Base-by-base conservation (phyloP, 345 rosid genomes). In the Sisymbrium altissimum region DNA sequence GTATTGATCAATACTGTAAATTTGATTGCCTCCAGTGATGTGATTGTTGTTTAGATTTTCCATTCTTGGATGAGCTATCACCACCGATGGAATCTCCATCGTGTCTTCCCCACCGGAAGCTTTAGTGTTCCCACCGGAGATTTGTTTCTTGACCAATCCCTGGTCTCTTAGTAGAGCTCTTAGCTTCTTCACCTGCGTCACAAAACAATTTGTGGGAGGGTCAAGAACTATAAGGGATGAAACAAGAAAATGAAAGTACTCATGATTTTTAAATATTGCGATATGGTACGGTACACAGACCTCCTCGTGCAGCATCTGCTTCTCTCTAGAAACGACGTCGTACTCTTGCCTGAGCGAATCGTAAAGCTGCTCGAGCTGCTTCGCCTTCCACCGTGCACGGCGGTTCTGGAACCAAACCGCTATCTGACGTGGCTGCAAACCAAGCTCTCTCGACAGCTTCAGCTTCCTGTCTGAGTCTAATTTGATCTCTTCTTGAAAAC, bases 391-490 rank as follows among this genome's bases (percentile, higher is more conserved):
- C 15, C 97, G 64, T 29, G 97, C 93, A 14, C 97, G 89, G 38
- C 92, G 83, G 79, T 89, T 90, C 52, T 90, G 98, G 79, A 93
- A 93, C 98, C 98, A 93, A 48, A 93, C 90, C 9, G 97, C 96
- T 50, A 90, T 83, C 81, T 93, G 98, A 62, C 98, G 83, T 9
- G 97, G 98, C 79, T 90, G 96, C 17, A 90, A 79, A 66, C 97
- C 97, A 27, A 93, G 87, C 45, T 93, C 97, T 25, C 87, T 80
- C 6, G 98, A 89, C 44, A 93, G 85, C 84, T 82, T 88, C 83
- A 89, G 80, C 62, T 93, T 90, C 81, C 93, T 68, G 39, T 89
- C 93, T 33, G 98, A 93, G 25, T 93, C 98, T 68, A 93, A 40
- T 85, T 93, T 93, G 32, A 86, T 81, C 78, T 91, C 98, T 76